Base-by-base conservation (phyloP, 768 basidiomycete species). In the Hirschioporus abietinus region DNA sequence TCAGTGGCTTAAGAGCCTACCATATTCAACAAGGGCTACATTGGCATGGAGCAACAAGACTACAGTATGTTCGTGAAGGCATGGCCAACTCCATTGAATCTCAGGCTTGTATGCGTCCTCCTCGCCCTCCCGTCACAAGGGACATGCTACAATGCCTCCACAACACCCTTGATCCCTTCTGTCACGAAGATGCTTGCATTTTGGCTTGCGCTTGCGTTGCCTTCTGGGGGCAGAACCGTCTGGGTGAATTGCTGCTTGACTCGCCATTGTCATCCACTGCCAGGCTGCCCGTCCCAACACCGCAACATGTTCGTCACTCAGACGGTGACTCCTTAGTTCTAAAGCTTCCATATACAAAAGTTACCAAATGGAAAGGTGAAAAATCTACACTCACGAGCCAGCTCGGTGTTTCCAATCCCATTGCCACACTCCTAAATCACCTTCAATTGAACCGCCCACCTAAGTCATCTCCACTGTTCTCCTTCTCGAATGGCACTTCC, bases 211-310 rank as follows among this genome's bases (percentile, higher is more conserved):
- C 76, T 0, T 58, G 66, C n/a, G 61, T 65, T 5, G 72, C 76
- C n/a, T 77, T 78, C 67, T 78, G 76, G 74, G 73, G 72, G 0
- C 77, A 78, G 64, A 69, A 71, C 34, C 72, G 75, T 1, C 66
- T 78, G 0, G 78, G 78, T 0, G 77, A 79, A 63, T 60, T 79
- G 0, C 69, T 77, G 12, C 70, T 72, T 15, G 25, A 18, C 3
- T 61, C 60, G 15, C 3, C 25, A 4, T 25, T 61, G 24, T n/a
- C n/a, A n/a, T n/a, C 60, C 15, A 25, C 4, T 30, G 30, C 30
- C 30, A 3, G 9, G 20, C 9, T 25, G 9, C 10, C 24, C 5
- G 23, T 61, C 2, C 60, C 60, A 5, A 6, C 25, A 1, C 30
- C 10, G 20, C 4, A 26, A 2, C 9, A 2, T 9, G 7, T n/a